Evolutionary conservation across 2,329 filamentous ascomycete species (phyloP), one percentile per base, ranked within the genome.

Genomic region (Cordyceps pruinosa): DNA sequence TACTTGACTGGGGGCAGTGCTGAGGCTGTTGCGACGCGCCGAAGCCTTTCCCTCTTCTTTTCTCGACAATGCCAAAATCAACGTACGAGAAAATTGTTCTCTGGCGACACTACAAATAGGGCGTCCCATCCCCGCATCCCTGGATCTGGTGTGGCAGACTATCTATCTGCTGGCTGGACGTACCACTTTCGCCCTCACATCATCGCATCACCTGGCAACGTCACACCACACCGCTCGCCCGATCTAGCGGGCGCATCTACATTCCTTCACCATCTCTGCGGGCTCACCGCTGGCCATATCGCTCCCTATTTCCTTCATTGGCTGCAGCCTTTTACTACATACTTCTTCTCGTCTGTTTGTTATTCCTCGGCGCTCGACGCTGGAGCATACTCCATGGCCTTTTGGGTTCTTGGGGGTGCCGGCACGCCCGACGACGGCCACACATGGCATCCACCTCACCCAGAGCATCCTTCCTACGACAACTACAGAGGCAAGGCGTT

Each of bases 331-430:
- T 49, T 49, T 46, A 44, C 26, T 49, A 23, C 6, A 44, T 35
- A 10, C 35, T 4, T 39, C 41, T 4, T 41, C 10, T 15, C 12
- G 5, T 25, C 21, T 25, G 5, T 25, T 15, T 23, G 2, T 15
- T 45, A 45, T 25, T 50, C 50, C 23, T 48, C 51, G 42, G 45
- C 39, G 41, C 28, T 53, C 55, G 32, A 52, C 50, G 42, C 56
- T 35, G 35, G 61, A 70, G 69, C 66, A 69, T 73, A 71, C 68
- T 68, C 70, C 63, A 74, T 71, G 70, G 69, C 66, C 65, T 74
- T 68, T 66, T 73, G 68, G 73, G 69, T 72, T 60, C 69, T 68
- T 62, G 67, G 69, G 66, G 62, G 68, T 60, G 65, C 61, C 64
- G 57, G 28, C 26, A 41, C 25, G 41, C 41, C 49, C 8, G 41